Conservation (phyloP, 2,329 filamentous ascomycete species). For the Emydomyces testavorans region DNA sequence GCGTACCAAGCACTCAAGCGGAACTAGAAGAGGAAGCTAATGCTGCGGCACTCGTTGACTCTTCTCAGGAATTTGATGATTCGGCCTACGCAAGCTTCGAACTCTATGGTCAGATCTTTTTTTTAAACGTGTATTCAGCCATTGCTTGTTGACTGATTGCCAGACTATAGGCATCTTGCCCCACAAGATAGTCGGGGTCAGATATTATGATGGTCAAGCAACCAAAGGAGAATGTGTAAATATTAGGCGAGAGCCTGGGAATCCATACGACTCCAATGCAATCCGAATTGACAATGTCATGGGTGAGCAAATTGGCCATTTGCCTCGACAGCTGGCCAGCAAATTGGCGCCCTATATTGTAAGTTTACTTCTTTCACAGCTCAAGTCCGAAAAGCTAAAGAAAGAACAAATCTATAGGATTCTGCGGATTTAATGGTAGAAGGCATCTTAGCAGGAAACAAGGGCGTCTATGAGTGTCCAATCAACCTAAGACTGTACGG, state of each 20-base stretch:
- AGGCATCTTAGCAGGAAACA: conserved; percentile 55
- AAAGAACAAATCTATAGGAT: conserved; percentile 32
- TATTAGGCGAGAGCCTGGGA: conserved; percentile 53
- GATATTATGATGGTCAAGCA: conserved; percentile 54
- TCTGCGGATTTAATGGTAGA: conserved; percentile 52
- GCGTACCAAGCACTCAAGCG: conserved; percentile 21
- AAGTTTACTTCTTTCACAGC: conserved; percentile 17
- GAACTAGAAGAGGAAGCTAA: conserved; percentile 30
- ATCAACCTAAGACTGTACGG: conserved; percentile 59
- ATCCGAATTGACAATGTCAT: conserved; percentile 69
- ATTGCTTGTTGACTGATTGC: too few species aligned
- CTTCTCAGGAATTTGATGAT: conserved; percentile 29
- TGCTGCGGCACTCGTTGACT: conserved; percentile 25
- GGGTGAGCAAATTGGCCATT: conserved; percentile 63
- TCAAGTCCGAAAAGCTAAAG: not conserved
- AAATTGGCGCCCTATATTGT: conserved; percentile 65
- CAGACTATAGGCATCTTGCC: conserved; percentile 27
- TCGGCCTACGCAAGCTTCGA: conserved; percentile 26
- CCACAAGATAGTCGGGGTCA: conserved; percentile 49
- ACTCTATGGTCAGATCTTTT: conserved; percentile 31
- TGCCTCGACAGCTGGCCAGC: conserved; percentile 54
- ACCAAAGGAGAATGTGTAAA: conserved; percentile 53
- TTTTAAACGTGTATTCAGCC: conserved; percentile 18
- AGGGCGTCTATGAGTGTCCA: conserved; percentile 60
- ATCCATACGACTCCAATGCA: conserved; percentile 62